Evolutionary conservation across 306 rosid species (phyloP).

Genomic region (Parietaria judaica): DNA sequence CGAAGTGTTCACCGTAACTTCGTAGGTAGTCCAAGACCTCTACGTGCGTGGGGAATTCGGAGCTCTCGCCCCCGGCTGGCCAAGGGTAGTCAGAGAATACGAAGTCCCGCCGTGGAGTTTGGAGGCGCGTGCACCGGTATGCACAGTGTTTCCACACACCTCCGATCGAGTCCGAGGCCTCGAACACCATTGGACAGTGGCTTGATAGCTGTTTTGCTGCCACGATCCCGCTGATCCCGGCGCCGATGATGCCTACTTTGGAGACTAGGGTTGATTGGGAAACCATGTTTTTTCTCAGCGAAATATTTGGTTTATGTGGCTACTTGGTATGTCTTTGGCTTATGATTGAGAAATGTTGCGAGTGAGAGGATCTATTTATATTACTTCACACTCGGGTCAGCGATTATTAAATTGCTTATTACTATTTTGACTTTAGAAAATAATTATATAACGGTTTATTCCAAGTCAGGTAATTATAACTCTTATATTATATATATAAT

Average conservation of each 20-base stretch:
- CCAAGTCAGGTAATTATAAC: too few relatives aligned
- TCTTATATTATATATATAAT: not conserved
- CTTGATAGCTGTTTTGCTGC: conserved; percentile 51
- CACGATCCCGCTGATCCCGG: conserved; percentile 63
- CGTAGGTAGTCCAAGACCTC: conserved; percentile 46
- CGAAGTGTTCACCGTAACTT: conserved; percentile 42
- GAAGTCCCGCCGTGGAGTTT: conserved; percentile 48
- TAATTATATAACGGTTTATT: too few relatives aligned
- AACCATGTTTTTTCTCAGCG: conserved; percentile 18
- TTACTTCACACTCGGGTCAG: too few relatives aligned
- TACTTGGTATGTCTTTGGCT: not conserved
- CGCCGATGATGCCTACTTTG: conserved; percentile 51
- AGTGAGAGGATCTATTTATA: conserved; percentile 5
- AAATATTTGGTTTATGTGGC: not conserved
- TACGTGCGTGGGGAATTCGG: conserved; percentile 39
- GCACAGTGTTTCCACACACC: conserved; percentile 74
- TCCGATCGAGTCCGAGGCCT: conserved; percentile 45
- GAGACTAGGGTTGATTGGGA: conserved; percentile 16
- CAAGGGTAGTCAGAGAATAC: conserved; percentile 63
- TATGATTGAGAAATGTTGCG: too few relatives aligned
- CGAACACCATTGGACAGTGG: conserved; percentile 43
- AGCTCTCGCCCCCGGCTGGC: conserved; percentile 29
- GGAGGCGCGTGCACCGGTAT: conserved; percentile 44
- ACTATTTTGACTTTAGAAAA: too few relatives aligned
- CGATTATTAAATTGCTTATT: too few relatives aligned